Evolutionary conservation across 805 yeast species (phyloP).

Genomic region (Myxozyma mucilagina): DNA sequence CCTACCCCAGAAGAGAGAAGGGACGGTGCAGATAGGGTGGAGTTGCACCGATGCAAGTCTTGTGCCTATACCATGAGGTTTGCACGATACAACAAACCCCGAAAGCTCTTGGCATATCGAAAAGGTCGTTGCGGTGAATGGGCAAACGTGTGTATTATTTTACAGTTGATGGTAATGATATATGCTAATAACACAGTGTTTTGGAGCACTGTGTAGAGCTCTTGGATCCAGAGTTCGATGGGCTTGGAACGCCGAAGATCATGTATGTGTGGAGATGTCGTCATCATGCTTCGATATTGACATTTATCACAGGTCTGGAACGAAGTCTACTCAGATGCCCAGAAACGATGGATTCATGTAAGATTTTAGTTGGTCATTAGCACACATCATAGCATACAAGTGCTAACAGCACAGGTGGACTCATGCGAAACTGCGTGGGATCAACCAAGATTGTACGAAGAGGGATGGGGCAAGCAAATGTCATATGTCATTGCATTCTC

Average conservation of each 20-base stretch:
- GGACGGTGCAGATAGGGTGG: conserved; percentile 60
- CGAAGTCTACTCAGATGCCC: conserved; percentile 67
- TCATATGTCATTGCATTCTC: conserved; percentile 77
- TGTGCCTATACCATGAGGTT: conserved; percentile 58
- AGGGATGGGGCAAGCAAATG: conserved; percentile 94
- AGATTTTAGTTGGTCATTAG: too few relatives aligned
- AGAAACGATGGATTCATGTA: conserved; percentile 78
- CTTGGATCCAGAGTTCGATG: conserved; percentile 67
- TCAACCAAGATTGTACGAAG: conserved; percentile 71
- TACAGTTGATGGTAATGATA: background rate
- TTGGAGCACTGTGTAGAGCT: conserved; percentile 66
- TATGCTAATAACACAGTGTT: conserved; percentile 45
- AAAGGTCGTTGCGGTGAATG: conserved; percentile 93
- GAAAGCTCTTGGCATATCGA: conserved; percentile 58
- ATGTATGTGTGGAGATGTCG: conserved; percentile 48
- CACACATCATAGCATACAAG: too few relatives aligned
- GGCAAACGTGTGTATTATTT: conserved; percentile 55
- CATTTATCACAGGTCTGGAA: conserved; percentile 59
- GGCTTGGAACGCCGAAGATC: conserved; percentile 89
- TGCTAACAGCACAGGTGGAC: conserved; percentile 51
- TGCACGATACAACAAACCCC: conserved; percentile 74
- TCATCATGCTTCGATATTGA: background rate
- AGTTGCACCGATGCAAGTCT: conserved; percentile 58
- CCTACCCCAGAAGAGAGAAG: conserved; percentile 50
- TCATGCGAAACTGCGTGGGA: conserved; percentile 86